phyloP scores from a whole-genome alignment of 2,329 filamentous ascomycete species.

The Pseudomassariella vexata region DNA sequence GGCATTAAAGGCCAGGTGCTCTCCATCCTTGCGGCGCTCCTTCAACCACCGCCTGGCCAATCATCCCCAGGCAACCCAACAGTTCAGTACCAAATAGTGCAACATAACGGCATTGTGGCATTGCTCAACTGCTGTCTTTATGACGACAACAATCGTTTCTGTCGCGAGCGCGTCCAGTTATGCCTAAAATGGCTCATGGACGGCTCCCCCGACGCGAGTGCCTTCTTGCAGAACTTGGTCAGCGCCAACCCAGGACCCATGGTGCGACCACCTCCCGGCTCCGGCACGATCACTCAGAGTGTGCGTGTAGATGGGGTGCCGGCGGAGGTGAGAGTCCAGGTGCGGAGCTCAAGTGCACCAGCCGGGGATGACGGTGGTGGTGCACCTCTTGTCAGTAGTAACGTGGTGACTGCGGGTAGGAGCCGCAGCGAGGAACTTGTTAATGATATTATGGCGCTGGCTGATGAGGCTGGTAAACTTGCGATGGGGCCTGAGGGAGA shows the following conservation, averaged over 20 bases:
- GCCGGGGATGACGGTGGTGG: slow-evolving; percentile 12
- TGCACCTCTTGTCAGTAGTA: background rate
- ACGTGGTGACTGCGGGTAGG: slow-evolving; percentile 1
- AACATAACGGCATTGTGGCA: slow-evolving; percentile 78
- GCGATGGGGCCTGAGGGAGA: slow-evolving; percentile 8
- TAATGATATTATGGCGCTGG: slow-evolving; percentile 23
- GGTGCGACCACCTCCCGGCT: slow-evolving; percentile 12
- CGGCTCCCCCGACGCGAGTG: slow-evolving; percentile 66
- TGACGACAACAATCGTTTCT: slow-evolving; percentile 90
- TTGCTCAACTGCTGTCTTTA: slow-evolving; percentile 85
- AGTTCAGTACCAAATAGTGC: slow-evolving; percentile 83
- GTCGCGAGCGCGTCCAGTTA: slow-evolving; percentile 84
- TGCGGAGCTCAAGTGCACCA: slow-evolving; percentile 30
- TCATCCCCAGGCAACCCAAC: slow-evolving; percentile 60
- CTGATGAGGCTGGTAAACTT: slow-evolving; percentile 14
- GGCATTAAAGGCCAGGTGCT: slow-evolving; percentile 90
- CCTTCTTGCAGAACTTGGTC: slow-evolving; percentile 62
- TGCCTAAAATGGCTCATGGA: slow-evolving; percentile 81
- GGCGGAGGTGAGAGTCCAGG: slow-evolving; percentile 51
- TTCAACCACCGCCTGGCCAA: slow-evolving; percentile 69
- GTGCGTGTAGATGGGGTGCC: slow-evolving; percentile 50
- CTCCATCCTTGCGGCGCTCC: slow-evolving; percentile 79
- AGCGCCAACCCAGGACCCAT: slow-evolving; percentile 19
- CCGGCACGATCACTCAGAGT: slow-evolving; percentile 32
- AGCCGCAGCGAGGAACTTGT: slow-evolving; percentile 25